phyloP scores from a whole-genome alignment of 257 asterid genomes.

The Scutellaria barbata region DNA sequence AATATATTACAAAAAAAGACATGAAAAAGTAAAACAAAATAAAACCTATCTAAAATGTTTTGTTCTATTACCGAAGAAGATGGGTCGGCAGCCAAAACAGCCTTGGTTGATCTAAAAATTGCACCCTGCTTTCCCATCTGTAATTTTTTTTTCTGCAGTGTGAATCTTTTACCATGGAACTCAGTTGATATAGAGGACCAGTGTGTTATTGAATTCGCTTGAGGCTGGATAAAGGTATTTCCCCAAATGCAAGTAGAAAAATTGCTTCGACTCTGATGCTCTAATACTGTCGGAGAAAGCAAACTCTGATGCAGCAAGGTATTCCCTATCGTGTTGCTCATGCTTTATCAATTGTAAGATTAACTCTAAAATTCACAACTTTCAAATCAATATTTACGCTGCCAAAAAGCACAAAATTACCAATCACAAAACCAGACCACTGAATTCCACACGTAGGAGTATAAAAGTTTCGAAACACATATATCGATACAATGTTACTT shows the following conservation, averaged over 20 bases:
- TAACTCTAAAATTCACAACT: constrained; percentile 32
- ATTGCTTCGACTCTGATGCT: constrained; percentile 67
- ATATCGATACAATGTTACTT: constrained; percentile 22
- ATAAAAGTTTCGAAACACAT: background rate
- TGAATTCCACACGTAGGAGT: background rate
- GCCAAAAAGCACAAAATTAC: constrained; percentile 19
- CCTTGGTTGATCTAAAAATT: constrained; percentile 51
- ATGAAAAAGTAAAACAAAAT: background rate
- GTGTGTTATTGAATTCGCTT: constrained; percentile 63
- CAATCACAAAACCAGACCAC: constrained; percentile 1
- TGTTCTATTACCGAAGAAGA: constrained; percentile 59
- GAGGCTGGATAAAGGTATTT: constrained; percentile 64
- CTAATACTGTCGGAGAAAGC: constrained; percentile 59
- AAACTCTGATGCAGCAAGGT: constrained; percentile 74
- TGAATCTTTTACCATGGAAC: constrained; percentile 57
- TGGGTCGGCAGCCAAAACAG: constrained; percentile 66
- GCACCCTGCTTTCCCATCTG: constrained; percentile 61
- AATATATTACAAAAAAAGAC: background rate
- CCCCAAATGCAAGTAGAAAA: constrained; percentile 61
- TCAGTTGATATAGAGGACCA: constrained; percentile 64
- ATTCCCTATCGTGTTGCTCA: constrained; percentile 84
- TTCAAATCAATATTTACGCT: constrained; percentile 33
- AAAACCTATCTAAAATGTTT: background rate
- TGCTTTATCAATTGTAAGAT: constrained; percentile 44
- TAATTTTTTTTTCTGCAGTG: constrained; percentile 44